Conservation (phyloP, 2,329 filamentous ascomycete genomes). For the Ophiocordyceps camponoti-saundersi region DNA sequence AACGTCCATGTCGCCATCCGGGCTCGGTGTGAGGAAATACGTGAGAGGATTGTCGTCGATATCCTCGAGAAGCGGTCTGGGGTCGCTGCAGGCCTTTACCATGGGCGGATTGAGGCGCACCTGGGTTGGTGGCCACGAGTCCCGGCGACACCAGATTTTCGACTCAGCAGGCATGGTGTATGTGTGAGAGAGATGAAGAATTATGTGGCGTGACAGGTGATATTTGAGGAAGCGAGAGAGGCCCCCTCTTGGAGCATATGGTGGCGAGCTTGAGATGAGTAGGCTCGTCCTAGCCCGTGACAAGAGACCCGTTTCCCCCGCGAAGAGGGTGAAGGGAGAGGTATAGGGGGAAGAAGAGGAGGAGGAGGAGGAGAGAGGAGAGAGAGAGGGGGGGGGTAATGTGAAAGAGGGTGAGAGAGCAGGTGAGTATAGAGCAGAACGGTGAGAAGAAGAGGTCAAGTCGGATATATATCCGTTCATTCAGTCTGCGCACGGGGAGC, state of each 20-base stretch:
- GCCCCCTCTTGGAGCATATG: background rate
- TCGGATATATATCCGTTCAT: background rate
- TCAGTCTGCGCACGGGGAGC: background rate
- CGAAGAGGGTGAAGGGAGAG: background rate
- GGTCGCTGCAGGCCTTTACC: slow-evolving; percentile 13
- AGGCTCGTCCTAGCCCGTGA: too few relatives aligned
- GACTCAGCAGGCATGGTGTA: slow-evolving; percentile 18
- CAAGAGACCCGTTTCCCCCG: background rate
- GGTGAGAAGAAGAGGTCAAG: background rate
- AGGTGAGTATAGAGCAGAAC: background rate
- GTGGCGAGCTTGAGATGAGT: too few relatives aligned
- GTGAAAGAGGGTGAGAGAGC: background rate
- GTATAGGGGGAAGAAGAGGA: background rate
- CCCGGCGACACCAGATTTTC: slow-evolving; percentile 17
- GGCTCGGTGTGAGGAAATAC: slow-evolving; percentile 36
- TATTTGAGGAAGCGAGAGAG: background rate
- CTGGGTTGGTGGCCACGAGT: slow-evolving; percentile 36
- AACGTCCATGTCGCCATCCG: slow-evolving; percentile 22
- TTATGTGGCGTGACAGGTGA: background rate
- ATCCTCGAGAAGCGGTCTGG: slow-evolving; percentile 26
- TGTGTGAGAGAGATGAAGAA: background rate
- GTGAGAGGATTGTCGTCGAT: slow-evolving; percentile 36
- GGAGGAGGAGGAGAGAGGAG: background rate
- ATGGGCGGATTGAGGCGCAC: slow-evolving; percentile 25
- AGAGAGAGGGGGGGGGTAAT: background rate